These are phyloP conservation scores for Funneliformis geosporum DNA, from an alignment of 192 early-diverging fungal genomes.

Conservation along the genomic window DNA sequence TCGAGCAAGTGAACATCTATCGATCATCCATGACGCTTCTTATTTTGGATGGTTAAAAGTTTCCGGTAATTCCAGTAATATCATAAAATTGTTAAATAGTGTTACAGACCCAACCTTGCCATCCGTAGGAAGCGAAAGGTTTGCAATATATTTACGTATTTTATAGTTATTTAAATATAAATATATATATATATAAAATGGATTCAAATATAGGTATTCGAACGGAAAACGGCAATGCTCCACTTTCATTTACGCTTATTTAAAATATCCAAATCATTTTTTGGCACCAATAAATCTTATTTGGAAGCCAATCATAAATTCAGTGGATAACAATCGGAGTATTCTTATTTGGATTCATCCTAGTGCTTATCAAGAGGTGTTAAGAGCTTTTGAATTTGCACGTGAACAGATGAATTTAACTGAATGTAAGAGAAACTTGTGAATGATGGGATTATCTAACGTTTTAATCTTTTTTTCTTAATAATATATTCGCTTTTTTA, in stretches of 20 bases:
- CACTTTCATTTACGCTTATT: constrained; percentile 53
- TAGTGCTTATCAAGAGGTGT: constrained; percentile 53
- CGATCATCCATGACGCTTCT: constrained; percentile 84
- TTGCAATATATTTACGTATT: background rate
- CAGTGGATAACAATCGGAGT: constrained; percentile 29
- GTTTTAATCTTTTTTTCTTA: background rate
- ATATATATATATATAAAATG: too few relatives aligned
- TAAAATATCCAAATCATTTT: constrained; percentile 56
- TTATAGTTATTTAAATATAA: too few relatives aligned
- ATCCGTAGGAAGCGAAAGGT: constrained; percentile 48
- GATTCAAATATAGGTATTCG: constrained; percentile 52
- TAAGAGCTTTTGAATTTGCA: constrained; percentile 37
- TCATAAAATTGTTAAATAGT: constrained; percentile 52
- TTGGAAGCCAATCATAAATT: constrained; percentile 58
- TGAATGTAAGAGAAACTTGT: background rate
- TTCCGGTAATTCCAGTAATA: constrained; percentile 49
- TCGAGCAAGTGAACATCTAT: constrained; percentile 72
- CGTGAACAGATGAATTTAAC: constrained; percentile 19
- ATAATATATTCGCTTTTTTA: background rate
- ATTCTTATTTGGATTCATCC: constrained; percentile 83
- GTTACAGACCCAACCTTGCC: constrained; percentile 65
- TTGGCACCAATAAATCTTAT: constrained; percentile 77
- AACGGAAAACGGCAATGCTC: constrained; percentile 62
- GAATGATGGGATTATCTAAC: background rate
- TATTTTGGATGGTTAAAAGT: constrained; percentile 76